These are phyloP conservation scores for Xylaria grammica DNA, from an alignment of 495 filamentous ascomycete species.

Conservation along the genomic window DNA sequence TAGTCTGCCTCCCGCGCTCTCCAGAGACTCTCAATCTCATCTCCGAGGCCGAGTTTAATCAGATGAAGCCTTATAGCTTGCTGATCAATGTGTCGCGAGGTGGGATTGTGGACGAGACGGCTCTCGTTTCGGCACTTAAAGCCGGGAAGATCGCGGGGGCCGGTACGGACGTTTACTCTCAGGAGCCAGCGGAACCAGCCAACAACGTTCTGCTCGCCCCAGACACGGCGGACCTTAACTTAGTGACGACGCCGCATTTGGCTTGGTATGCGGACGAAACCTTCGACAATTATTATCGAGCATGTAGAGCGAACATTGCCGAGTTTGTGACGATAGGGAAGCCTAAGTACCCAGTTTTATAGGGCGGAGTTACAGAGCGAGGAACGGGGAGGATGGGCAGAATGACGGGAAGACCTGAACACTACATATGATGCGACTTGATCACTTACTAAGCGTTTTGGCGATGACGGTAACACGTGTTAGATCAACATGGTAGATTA, in stretches of 20 bases:
- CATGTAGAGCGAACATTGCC: slow-evolving; percentile 35
- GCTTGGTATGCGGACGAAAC: slow-evolving; percentile 49
- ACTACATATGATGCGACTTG: not conserved
- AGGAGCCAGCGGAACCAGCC: slow-evolving; percentile 52
- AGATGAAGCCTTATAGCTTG: slow-evolving; percentile 54
- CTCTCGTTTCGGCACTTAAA: slow-evolving; percentile 52
- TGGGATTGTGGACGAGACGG: slow-evolving; percentile 61
- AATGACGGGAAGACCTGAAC: not conserved
- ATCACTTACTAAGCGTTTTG: not conserved
- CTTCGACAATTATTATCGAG: slow-evolving; percentile 39
- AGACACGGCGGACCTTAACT: slow-evolving; percentile 39
- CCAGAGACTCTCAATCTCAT: slow-evolving; percentile 54
- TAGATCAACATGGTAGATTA: too few relatives aligned
- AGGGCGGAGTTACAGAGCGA: too few relatives aligned
- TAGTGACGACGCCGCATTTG: slow-evolving; percentile 48
- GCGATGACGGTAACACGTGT: not conserved
- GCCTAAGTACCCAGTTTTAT: slow-evolving; percentile 28
- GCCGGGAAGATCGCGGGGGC: slow-evolving; percentile 54
- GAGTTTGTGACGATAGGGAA: slow-evolving; percentile 27
- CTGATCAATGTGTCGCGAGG: slow-evolving; percentile 63
- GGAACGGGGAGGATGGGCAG: too few relatives aligned
- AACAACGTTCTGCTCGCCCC: slow-evolving; percentile 29
- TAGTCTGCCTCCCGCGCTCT: slow-evolving; percentile 52
- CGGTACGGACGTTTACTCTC: slow-evolving; percentile 59
- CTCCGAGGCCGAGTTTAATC: slow-evolving; percentile 49